phyloP scores from a whole-genome alignment of 306 rosid species.

The Vigna mungo region DNA sequence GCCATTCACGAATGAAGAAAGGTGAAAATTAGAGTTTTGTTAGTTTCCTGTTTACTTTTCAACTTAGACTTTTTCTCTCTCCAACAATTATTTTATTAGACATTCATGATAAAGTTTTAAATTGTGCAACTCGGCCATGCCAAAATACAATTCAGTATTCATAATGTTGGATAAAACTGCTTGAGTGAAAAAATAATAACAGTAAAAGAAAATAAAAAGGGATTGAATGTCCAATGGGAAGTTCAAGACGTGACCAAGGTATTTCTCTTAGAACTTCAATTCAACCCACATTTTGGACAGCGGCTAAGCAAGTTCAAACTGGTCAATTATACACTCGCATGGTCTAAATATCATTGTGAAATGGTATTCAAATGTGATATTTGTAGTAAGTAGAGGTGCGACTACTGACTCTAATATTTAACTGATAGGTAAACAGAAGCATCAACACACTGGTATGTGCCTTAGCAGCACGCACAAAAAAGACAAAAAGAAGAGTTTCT shows the following conservation, averaged over 20 bases:
- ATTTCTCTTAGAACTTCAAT: conserved; percentile 11
- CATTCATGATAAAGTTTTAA: conserved; percentile 10
- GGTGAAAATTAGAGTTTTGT: neutral
- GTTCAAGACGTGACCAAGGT: conserved; percentile 2
- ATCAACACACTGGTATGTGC: neutral
- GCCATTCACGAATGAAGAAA: neutral
- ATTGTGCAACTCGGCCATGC: conserved; percentile 1
- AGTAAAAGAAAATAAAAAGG: neutral
- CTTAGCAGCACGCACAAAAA: neutral
- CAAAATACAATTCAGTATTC: neutral
- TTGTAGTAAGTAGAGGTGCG: conserved; percentile 6
- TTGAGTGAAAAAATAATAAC: neutral
- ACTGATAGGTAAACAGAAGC: conserved; percentile 16
- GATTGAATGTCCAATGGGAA: conserved; percentile 18
- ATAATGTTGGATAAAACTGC: conserved; percentile 17
- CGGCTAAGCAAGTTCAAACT: conserved; percentile 5
- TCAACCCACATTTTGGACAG: conserved; percentile 21
- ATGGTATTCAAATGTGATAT: neutral
- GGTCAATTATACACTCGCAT: conserved; percentile 9
- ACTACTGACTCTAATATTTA: conserved; percentile 19
- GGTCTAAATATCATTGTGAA: neutral
- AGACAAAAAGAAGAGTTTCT: neutral
- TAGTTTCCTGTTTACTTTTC: conserved; percentile 14
- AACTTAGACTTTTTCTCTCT: conserved; percentile 1
- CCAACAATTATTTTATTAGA: conserved; percentile 9